These are phyloP conservation scores for Suillus sp. DNA, from an alignment of 768 basidiomycete genomes.

Conservation along the genomic window DNA sequence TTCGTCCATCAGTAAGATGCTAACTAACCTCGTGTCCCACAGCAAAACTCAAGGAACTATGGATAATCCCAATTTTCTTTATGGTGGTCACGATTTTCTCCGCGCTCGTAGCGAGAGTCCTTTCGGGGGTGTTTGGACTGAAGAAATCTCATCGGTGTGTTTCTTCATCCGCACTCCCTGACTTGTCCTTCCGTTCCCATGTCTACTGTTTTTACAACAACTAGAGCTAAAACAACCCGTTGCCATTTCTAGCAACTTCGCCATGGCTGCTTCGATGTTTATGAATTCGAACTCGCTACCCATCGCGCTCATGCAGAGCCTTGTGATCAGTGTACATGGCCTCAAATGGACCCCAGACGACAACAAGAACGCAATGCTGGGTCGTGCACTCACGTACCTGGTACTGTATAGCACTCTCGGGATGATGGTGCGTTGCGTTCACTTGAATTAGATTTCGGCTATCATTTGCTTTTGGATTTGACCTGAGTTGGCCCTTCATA, in stretches of 20 bases:
- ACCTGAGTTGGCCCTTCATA: neutral
- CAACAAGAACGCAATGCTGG: conserved; percentile 85
- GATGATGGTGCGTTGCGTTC: conserved; percentile 72
- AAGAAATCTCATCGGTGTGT: conserved; percentile 75
- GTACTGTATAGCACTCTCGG: conserved; percentile 94
- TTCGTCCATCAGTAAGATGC: neutral
- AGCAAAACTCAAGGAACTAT: conserved; percentile 81
- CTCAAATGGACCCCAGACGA: conserved; percentile 84
- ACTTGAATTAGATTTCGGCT: neutral
- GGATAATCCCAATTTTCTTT: conserved; percentile 88
- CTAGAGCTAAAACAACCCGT: neutral
- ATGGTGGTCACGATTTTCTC: conserved; percentile 72
- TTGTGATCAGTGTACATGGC: conserved; percentile 80
- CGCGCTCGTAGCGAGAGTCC: conserved; percentile 61
- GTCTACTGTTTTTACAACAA: neutral
- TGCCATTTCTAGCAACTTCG: conserved; percentile 57
- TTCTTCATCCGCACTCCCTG: neutral
- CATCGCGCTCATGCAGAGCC: conserved; percentile 90
- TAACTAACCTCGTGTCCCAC: neutral
- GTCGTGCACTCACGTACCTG: conserved; percentile 85
- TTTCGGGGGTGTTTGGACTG: conserved; percentile 67
- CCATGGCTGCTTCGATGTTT: conserved; percentile 82
- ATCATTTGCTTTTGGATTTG: neutral
- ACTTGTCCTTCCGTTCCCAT: neutral
- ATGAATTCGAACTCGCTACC: conserved; percentile 96